phyloP scores from a whole-genome alignment of 2,329 filamentous ascomycete genomes.

The Fusarium sp. region DNA sequence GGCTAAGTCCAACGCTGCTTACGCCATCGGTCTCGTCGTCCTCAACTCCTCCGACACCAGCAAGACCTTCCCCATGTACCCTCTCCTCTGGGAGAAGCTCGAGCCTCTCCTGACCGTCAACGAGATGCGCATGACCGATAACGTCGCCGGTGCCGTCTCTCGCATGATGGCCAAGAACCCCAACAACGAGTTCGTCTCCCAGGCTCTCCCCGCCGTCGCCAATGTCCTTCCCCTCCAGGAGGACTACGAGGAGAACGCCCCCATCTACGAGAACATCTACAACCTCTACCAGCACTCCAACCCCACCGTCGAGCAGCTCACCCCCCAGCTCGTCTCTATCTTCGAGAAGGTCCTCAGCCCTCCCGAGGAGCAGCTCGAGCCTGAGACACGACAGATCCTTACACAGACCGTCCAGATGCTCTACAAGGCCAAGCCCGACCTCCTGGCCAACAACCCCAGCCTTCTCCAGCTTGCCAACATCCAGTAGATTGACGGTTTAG shows the following conservation, averaged over 20 bases:
- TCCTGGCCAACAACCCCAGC: constrained; percentile 48
- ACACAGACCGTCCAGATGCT: constrained; percentile 69
- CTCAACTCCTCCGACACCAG: constrained; percentile 78
- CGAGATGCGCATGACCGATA: constrained; percentile 87
- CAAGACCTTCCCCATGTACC: constrained; percentile 79
- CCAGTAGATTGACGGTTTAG: constrained; percentile 29
- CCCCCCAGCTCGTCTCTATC: constrained; percentile 74
- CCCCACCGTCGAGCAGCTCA: constrained; percentile 75
- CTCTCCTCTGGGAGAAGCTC: constrained; percentile 82
- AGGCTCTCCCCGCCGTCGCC: constrained; percentile 85
- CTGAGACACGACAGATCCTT: constrained; percentile 74
- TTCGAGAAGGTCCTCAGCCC: constrained; percentile 78
- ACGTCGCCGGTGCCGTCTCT: constrained; percentile 89
- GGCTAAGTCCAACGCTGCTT: constrained; percentile 95
- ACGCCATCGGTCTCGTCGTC: constrained; percentile 86
- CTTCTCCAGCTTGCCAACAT: constrained; percentile 49
- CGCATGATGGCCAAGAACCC: constrained; percentile 92
- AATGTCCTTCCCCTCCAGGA: constrained; percentile 86
- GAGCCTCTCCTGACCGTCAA: constrained; percentile 84
- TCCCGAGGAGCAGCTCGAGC: constrained; percentile 80
- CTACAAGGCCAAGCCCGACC: constrained; percentile 51
- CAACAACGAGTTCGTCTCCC: constrained; percentile 80
- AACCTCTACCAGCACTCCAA: constrained; percentile 82
- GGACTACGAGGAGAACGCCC: constrained; percentile 96
- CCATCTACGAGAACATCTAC: constrained; percentile 90